Evolutionary conservation across 768 basidiomycete species (phyloP).

Genomic region (Naganishia onofrii): DNA sequence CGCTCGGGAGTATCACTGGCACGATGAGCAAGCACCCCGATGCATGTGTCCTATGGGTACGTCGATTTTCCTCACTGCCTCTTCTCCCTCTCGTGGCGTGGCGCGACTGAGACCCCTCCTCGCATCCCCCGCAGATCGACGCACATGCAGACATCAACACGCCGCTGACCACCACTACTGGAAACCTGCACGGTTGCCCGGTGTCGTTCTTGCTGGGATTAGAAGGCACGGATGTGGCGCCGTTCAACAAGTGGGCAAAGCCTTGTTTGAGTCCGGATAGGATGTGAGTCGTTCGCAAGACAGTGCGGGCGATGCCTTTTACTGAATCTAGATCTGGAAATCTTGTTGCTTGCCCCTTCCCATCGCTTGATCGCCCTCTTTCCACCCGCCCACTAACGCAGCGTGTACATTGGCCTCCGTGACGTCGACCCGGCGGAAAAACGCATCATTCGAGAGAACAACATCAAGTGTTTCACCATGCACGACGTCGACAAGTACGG

Average conservation of each 20-base stretch:
- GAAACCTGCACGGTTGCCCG: conserved; percentile 98
- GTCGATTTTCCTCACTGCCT: conserved; percentile 2
- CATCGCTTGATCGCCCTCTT: not conserved
- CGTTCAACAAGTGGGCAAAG: conserved; percentile 60
- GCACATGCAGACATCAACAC: conserved; percentile 98
- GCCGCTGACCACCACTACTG: conserved; percentile 69
- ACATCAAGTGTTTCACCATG: conserved; percentile 85
- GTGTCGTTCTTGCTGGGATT: conserved; percentile 82
- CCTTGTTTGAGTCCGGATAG: conserved; percentile 68
- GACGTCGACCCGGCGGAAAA: conserved; percentile 89
- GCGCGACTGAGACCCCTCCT: not conserved
- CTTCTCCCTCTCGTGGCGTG: not conserved
- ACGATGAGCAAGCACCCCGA: conserved; percentile 62
- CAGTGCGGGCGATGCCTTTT: not conserved
- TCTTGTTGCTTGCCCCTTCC: no score
- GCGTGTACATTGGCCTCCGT: conserved; percentile 93
- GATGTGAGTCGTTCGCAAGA: conserved; percentile 51
- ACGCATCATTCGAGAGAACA: conserved; percentile 72
- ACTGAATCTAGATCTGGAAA: not conserved
- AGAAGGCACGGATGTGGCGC: conserved; percentile 53
- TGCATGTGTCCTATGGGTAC: conserved; percentile 76
- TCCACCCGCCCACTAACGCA: conserved; percentile 11
- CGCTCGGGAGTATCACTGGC: conserved; percentile 92
- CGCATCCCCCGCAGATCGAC: conserved; percentile 59
- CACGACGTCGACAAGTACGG: conserved; percentile 81